These are phyloP conservation scores for Cairneyella variabilis DNA, from an alignment of 495 filamentous ascomycete genomes.

Conservation along the genomic window DNA sequence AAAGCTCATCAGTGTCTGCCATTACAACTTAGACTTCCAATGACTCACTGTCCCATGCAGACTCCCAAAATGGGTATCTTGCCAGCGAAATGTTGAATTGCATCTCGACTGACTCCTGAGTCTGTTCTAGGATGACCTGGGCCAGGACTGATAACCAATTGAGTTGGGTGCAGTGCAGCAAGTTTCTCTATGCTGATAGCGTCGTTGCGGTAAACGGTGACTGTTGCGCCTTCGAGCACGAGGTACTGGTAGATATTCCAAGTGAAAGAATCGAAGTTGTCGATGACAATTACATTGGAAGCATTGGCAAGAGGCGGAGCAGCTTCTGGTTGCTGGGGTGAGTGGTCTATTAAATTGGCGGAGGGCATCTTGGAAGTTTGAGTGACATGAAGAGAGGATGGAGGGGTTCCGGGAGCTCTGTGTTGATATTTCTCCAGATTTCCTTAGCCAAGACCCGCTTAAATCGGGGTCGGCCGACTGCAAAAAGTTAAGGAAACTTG, in stretches of 20 bases:
- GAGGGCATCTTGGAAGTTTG: slow-evolving; percentile 27
- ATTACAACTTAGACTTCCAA: background rate
- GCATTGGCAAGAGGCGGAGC: slow-evolving; percentile 66
- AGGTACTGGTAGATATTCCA: slow-evolving; percentile 99
- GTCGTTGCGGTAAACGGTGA: slow-evolving; percentile 89
- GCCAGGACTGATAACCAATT: slow-evolving; percentile 91
- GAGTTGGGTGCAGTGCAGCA: slow-evolving; percentile 77
- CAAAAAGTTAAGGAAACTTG: too few species aligned
- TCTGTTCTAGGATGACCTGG: slow-evolving; percentile 89
- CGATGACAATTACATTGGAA: slow-evolving; percentile 89
- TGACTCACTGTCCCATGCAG: slow-evolving; percentile 88
- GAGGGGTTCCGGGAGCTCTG: too few species aligned
- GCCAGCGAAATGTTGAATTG: slow-evolving; percentile 87
- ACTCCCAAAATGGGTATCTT: slow-evolving; percentile 97
- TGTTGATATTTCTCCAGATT: too few species aligned
- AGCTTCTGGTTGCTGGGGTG: slow-evolving; percentile 73
- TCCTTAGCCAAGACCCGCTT: too few species aligned
- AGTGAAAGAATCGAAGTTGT: slow-evolving; percentile 99
- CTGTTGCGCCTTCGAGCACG: slow-evolving; percentile 84
- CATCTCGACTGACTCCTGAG: slow-evolving; percentile 87
- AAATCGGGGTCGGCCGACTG: too few species aligned
- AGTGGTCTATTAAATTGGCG: slow-evolving; percentile 73
- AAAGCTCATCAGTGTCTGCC: slow-evolving; percentile 1
- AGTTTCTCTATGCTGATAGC: slow-evolving; percentile 82
- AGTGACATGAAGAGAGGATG: background rate